Evolutionary conservation across 225 moss, liverwort and hornwort species (phyloP).

Genomic region (Pseudisothecium myosuroides): DNA sequence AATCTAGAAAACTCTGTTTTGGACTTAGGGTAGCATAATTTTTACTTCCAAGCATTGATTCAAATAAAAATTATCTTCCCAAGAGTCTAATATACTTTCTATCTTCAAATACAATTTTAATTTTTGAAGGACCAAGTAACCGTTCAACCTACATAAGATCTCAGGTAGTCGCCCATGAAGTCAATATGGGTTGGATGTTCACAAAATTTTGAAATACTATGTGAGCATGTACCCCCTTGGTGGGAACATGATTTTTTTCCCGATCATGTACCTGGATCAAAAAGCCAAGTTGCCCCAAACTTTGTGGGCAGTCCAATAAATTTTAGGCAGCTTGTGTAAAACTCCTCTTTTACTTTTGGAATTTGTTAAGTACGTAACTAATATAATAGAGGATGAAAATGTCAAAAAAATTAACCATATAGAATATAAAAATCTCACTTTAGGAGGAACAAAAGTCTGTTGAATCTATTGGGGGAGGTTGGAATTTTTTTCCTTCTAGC

Average conservation of each 20-base stretch:
- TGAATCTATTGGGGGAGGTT: too few species aligned
- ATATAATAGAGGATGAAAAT: neutral
- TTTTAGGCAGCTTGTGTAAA: accelerated
- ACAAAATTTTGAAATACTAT: neutral
- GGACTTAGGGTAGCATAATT: too few species aligned
- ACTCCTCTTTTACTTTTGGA: neutral
- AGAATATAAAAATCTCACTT: neutral
- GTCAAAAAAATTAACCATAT: neutral
- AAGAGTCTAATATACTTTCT: neutral
- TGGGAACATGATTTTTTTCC: neutral
- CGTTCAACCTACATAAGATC: accelerated
- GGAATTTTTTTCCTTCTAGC: too few species aligned
- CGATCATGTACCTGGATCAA: accelerated
- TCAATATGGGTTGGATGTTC: neutral
- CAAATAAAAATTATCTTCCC: too few species aligned
- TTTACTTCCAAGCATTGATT: too few species aligned
- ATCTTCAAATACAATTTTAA: too few species aligned
- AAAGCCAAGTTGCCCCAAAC: accelerated
- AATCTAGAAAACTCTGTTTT: too few species aligned
- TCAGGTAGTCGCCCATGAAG: accelerated
- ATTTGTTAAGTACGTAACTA: neutral
- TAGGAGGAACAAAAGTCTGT: neutral
- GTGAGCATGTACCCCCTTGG: accelerated
- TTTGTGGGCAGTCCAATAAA: accelerated
- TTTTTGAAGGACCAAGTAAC: neutral